Evolutionary conservation across 2,329 filamentous ascomycete genomes (phyloP), one percentile per base, ranked within the genome.

Genomic region (Penicillium sp.): DNA sequence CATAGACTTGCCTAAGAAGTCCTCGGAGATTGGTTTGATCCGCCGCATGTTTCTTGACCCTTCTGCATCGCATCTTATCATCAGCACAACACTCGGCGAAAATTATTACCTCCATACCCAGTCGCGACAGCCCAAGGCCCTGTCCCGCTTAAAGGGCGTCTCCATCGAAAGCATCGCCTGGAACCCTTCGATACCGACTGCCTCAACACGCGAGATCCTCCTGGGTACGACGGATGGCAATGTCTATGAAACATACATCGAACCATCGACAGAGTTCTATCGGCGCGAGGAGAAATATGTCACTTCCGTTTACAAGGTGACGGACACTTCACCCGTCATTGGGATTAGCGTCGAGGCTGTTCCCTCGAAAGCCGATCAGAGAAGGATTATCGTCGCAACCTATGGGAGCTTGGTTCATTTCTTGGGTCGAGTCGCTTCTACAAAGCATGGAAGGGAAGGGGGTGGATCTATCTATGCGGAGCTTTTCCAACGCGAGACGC

Each of bases 41-140:
- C 88, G 89, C 65, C 90, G 89, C 78, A 91, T 99, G 84, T 99
- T 99, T 77, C 89, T 99, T 69, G 94, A 99, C 70, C 93, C 94
- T 26, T 96, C 93, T 11, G 94, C 94, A 26, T 97, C 92, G 6
- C 94, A 99, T 77, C 81, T 99, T 26, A 85, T 99, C 61, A 86
- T 99, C 64, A 92, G 89, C 71, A 99, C 94, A 3, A 89, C 91
- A 5, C 84, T 92, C 40, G 92, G 92, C 71, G 94, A 99, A 75
- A 97, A 96, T 77, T 99, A 92, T 79, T 99, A 99, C 75, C 88
- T 99, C 9, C 94, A 99, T 73, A 93, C 92, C 11, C 93, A 97
- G 72, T 94, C 92, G 31, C 89, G 91, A 64, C 89, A 92, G 62
- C 92, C 93, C 2, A 90, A 94, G 60, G 83, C 88, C 7, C 80